phyloP scores from a whole-genome alignment of 1,284 basidiomycete genomes.

The Porphyrellus sp. region DNA sequence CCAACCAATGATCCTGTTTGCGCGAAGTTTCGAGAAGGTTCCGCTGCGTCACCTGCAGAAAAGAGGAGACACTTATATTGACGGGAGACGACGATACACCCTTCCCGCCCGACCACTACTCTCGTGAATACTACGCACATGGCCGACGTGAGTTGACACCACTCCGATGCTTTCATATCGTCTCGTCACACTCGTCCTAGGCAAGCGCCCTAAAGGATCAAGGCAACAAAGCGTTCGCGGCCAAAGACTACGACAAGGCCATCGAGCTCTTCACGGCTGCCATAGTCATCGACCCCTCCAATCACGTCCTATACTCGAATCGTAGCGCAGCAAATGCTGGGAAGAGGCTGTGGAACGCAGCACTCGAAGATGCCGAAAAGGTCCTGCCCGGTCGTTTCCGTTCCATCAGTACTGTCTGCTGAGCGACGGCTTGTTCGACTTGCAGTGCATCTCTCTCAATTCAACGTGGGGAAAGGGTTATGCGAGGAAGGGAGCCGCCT shows the following conservation, averaged over 20 bases:
- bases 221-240: conserved; percentile 94
- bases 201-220: conserved; percentile 78
- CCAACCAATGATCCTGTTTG: neutral
- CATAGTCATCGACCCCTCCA: conserved; percentile 77
- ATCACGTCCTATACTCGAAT: conserved; percentile 93
- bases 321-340: conserved; percentile 88
- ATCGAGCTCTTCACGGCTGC: conserved; percentile 87
- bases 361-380: conserved; percentile 89
- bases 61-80: conserved; percentile 1
- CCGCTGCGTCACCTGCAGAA: conserved; percentile 7
- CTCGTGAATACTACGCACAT: conserved; percentile 2
- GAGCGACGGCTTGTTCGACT: conserved; percentile 2
- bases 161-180: neutral
- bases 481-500: conserved; percentile 90
- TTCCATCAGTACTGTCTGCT: conserved; percentile 6
- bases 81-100: no score
- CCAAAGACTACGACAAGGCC: conserved; percentile 89
- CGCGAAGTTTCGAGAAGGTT: conserved; percentile 35
- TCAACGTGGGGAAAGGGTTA: conserved; percentile 90
- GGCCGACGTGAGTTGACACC: conserved; percentile 29
- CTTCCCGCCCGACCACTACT: no score
- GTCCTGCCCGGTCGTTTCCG: conserved; percentile 42
- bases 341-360: conserved; percentile 74
- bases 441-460: conserved; percentile 73
- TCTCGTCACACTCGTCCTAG: conserved; percentile 27